Conservation (phyloP, 2,329 filamentous ascomycete genomes). For the Fusarium sp. region DNA sequence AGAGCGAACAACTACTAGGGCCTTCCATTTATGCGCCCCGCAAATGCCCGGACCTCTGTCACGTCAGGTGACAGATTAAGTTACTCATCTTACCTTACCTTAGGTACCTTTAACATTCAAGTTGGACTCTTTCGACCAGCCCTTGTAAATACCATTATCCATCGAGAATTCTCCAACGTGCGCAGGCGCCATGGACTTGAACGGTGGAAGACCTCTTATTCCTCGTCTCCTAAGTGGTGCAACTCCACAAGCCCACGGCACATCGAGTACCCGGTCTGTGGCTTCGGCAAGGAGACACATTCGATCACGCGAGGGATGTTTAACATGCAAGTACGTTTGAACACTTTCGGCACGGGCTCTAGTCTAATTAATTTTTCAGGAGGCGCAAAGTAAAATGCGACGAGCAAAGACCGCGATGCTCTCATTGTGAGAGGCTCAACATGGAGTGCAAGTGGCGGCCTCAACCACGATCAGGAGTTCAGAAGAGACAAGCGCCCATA, state of each 20-base stretch:
- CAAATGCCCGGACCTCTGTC: slow-evolving; percentile 30
- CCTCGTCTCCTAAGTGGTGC: slow-evolving; percentile 35
- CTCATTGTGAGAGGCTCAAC: slow-evolving; percentile 66
- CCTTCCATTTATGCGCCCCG: slow-evolving; percentile 16
- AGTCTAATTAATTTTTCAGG: slow-evolving; percentile 44
- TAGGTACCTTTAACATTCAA: neutral
- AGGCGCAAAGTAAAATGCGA: slow-evolving; percentile 67
- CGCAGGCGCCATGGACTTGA: slow-evolving; percentile 26
- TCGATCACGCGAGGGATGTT: slow-evolving; percentile 55
- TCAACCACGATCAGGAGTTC: slow-evolving; percentile 48
- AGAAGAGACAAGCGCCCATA: slow-evolving; percentile 32
- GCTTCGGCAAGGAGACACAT: slow-evolving; percentile 44
- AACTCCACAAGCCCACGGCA: slow-evolving; percentile 14
- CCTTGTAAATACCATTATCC: neutral
- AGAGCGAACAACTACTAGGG: too few relatives aligned
- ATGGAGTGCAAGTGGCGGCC: slow-evolving; percentile 66
- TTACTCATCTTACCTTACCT: slow-evolving; percentile 2
- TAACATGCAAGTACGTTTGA: slow-evolving; percentile 60
- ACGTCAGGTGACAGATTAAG: slow-evolving; percentile 33
- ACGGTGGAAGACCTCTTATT: slow-evolving; percentile 37
- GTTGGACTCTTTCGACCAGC: neutral
- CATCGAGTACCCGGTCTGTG: slow-evolving; percentile 30
- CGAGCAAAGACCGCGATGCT: slow-evolving; percentile 65
- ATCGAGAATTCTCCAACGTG: too few relatives aligned
- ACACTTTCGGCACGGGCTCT: rapidly evolving